Evolutionary conservation across 2,329 filamentous ascomycete species (phyloP).

Genomic region (Aspergillus sojae): DNA sequence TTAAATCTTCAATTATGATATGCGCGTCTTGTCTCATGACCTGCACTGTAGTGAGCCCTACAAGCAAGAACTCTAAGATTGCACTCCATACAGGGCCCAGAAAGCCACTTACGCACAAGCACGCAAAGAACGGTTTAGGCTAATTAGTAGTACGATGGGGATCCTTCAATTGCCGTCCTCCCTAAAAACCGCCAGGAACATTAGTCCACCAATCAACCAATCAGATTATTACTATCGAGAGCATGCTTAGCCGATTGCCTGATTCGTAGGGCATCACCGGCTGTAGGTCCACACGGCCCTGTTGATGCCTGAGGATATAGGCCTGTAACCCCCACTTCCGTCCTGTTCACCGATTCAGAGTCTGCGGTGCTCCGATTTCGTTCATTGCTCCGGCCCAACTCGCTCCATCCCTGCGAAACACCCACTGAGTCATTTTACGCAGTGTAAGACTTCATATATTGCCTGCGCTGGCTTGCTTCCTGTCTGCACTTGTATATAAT

Average conservation of each 20-base stretch:
- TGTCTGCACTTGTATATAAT: background rate
- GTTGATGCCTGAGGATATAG: background rate
- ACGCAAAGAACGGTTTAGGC: background rate
- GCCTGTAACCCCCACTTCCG: background rate
- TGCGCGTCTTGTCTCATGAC: background rate
- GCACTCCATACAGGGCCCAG: background rate
- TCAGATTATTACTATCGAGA: background rate
- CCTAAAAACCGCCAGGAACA: conserved; percentile 5
- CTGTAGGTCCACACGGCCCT: background rate
- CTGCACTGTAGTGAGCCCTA: no score
- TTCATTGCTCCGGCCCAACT: background rate
- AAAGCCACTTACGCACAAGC: background rate
- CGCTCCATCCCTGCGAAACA: background rate
- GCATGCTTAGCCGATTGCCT: background rate
- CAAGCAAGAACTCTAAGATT: background rate
- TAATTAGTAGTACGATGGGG: background rate
- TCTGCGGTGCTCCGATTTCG: conserved; percentile 8
- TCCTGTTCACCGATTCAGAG: conserved; percentile 3
- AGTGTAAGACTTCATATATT: background rate
- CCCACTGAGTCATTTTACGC: background rate
- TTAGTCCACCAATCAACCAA: background rate
- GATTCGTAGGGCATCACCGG: background rate
- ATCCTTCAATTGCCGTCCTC: background rate
- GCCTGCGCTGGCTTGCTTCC: background rate
- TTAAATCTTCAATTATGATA: background rate